Evolutionary conservation across 2,329 filamentous ascomycete species (phyloP), one percentile per base, ranked within the genome.

Genomic region (Beauveria sp.): DNA sequence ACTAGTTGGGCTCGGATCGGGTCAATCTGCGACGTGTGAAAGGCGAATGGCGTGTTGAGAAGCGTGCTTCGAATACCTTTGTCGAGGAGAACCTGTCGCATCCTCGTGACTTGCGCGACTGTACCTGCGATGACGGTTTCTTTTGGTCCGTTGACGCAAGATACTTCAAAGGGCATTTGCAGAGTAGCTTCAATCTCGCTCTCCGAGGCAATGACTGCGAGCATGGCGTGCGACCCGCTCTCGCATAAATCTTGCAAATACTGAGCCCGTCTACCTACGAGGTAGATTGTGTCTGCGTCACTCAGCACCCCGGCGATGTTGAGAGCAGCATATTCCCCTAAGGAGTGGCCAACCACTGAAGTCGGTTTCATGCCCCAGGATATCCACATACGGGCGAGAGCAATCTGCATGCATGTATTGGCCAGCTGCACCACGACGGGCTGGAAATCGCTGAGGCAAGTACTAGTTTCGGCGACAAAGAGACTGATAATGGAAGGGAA

Each of bases 341-440:
- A 24, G 20, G 16, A 24, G 42, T 57, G 54, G 14, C 54, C 54
- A 22, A 71, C 61, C 0, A 71, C 66, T 26, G 67, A 64, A 10
- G 66, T 66, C 1, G 71, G 69, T 14, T 49, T 61, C 14, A 74
- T 62, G 3, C 71, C 71, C 65, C 66, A 69, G 22, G 61, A 65
- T 58, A 68, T 55, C 67, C 71, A 71, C 12, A 70, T 58, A 18
- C 62, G 62, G 57, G 67, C 71, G n/a, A 73, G 61, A 4, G 68
- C 66, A 10, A 71, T 66, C 46, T 73, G 69, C 26, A 73, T 38
- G 3, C 46, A 46, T 18, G 42, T 40, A 59, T 49, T 24, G 51
- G 46, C 50, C 5, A 42, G 49, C 50, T 52, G 50, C 6, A 52
- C 50, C 3, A 52, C 50, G 14, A n/a, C 16, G 43, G 43, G 43